Conservation (phyloP, 1,284 basidiomycete species). For the Puccinia sorghi region DNA sequence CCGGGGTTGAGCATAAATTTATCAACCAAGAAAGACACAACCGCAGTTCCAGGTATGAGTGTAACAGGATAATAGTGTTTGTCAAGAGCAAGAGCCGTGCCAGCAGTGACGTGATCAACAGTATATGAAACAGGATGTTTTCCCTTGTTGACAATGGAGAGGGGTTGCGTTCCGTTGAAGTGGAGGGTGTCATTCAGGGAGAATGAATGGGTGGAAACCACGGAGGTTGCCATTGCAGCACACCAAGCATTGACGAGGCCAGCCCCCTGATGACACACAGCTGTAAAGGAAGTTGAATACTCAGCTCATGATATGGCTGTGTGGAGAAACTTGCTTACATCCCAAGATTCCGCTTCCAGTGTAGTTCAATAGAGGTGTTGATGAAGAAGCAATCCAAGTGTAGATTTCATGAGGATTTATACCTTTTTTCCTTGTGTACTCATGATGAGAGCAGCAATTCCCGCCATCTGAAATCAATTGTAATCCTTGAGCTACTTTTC, state of each 20-base stretch:
- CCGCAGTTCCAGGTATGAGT: constrained; percentile 6
- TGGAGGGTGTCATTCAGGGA: constrained; percentile 49
- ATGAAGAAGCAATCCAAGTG: constrained; percentile 32
- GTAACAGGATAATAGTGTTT: constrained; percentile 35
- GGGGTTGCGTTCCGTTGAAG: constrained; percentile 37
- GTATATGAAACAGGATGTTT: constrained; percentile 27
- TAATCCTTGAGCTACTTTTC: not conserved
- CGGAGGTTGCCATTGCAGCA: constrained; percentile 40
- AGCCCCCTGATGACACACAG: constrained; percentile 48
- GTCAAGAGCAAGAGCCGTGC: constrained; percentile 41
- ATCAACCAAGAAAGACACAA: constrained; percentile 30
- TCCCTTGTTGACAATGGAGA: constrained; percentile 39
- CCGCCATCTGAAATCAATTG: constrained; percentile 27
- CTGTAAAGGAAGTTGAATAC: constrained; percentile 6
- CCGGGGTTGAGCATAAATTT: constrained; percentile 32
- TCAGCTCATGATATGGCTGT: not conserved
- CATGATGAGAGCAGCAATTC: constrained; percentile 47
- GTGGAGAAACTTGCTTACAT: constrained; percentile 24
- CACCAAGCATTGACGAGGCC: constrained; percentile 48
- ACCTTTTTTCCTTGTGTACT: constrained; percentile 35
- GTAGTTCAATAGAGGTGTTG: constrained; percentile 31
- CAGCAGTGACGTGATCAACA: constrained; percentile 39
- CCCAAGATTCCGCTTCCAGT: constrained; percentile 37
- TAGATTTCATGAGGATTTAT: constrained; percentile 38
- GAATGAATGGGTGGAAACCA: constrained; percentile 42